Conservation (phyloP, 495 filamentous ascomycete species). For the Neurospora sublineolata region DNA sequence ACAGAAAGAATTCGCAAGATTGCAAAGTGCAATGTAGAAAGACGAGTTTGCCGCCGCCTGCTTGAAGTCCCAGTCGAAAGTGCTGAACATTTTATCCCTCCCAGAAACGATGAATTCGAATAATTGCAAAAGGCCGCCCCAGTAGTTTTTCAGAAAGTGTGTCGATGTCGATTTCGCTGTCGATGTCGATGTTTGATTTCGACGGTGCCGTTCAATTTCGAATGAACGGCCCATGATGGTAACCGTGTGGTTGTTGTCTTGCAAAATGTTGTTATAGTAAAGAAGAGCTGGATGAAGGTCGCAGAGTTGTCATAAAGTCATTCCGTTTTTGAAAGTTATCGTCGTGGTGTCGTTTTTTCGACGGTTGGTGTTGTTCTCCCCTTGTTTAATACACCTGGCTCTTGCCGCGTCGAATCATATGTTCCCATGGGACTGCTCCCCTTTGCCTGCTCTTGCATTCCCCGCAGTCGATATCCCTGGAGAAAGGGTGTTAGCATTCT, state of each 20-base stretch:
- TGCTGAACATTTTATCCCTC: background rate
- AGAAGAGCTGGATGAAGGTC: background rate
- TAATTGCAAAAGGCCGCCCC: background rate
- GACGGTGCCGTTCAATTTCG: background rate
- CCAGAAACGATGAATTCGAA: background rate
- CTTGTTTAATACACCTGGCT: background rate
- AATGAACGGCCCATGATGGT: background rate
- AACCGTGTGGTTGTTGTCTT: background rate
- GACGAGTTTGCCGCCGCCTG: background rate
- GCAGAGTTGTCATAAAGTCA: background rate
- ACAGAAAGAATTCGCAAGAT: background rate
- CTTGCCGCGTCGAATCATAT: constrained; percentile 7
- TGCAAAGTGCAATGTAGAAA: background rate
- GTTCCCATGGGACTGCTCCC: constrained; percentile 11
- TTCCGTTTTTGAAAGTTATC: background rate
- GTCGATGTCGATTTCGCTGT: background rate
- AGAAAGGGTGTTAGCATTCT: background rate
- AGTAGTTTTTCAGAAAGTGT: background rate
- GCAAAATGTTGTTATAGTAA: background rate
- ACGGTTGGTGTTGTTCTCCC: background rate
- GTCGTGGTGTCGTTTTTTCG: background rate
- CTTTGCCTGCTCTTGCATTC: constrained; percentile 13
- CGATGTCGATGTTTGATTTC: too few species aligned
- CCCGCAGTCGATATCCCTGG: constrained; percentile 9
- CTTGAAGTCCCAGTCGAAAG: background rate